Base-by-base conservation (phyloP, 2,329 filamentous ascomycete species). In the Colletotrichum kahawae region DNA sequence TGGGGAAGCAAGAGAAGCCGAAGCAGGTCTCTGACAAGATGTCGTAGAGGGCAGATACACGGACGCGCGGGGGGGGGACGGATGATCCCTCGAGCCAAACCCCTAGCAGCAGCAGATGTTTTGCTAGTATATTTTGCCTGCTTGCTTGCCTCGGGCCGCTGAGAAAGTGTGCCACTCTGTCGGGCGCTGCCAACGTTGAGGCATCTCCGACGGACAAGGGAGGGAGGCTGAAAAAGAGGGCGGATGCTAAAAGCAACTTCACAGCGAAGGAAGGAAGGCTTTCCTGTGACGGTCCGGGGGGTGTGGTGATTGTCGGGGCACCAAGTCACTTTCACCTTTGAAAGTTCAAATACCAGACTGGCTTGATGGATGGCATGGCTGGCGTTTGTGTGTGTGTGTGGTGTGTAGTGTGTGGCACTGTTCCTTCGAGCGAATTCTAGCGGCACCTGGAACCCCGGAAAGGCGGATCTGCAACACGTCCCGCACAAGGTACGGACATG, bases 1-100 rank as follows among this genome's bases (percentile, higher is more conserved):
- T 56, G 29, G 24, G 70, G 74, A 63, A 80, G 82, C 81, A 84
- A 81, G 77, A 82, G 77, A 82, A 84, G 81, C 83, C 83, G 83
- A 84, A 80, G 82, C 82, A 83, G 72, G 79, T 81, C 83, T 83
- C 82, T 82, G 76, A 83, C 83, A 83, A 77, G 77, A n/a, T 2
- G 79, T 74, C 77, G 76, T 78, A 75, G 79, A 77, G 78, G 78
- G 76, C 78, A 78, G 79, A 78, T 77, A 78, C 80, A 79, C 77
- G 79, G 79, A 70, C 43, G 33, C 63, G 13, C 16, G 38, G 62
- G 62, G 36, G 62, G 36, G 24, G 21, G 21, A 48, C 43, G 43
- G 43, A 48, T 21, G 43, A 48, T 48, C 43, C 43, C 43, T 48
- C 43, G 18, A 48, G 43, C 43, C 43, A 13, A 21, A 13, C 9